A percentile compares a stretch with the other conserved stretches of the same genome.
phyloP scores from a whole-genome alignment of 1,284 basidiomycete genomes.

The Sparassis latifolia region DNA sequence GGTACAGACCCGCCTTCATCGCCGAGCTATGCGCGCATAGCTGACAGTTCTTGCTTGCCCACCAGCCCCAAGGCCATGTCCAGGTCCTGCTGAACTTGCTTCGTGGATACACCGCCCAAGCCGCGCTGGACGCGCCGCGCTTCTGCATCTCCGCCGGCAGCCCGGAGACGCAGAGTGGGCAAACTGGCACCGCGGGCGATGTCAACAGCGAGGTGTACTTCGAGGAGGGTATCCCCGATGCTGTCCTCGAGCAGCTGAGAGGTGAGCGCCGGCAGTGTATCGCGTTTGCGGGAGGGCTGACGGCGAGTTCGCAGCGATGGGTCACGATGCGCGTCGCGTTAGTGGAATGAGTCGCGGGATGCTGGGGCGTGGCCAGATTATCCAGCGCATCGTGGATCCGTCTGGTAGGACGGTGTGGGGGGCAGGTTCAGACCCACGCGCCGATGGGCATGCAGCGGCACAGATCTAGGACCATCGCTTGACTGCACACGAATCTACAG shows the following conservation, averaged over 20 bases:
- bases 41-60: slow-evolving; percentile 64
- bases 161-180: slow-evolving; percentile 52
- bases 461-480: slow-evolving; percentile 53
- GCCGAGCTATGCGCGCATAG: slow-evolving; percentile 93
- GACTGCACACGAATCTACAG: too few relatives aligned
- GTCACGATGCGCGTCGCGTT: slow-evolving; percentile 71
- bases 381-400: slow-evolving; percentile 67
- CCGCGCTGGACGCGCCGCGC: slow-evolving; percentile 87
- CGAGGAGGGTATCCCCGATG: slow-evolving; percentile 73
- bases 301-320: slow-evolving; percentile 56
- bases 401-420: slow-evolving; percentile 77
- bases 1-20: slow-evolving; percentile 52
- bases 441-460: slow-evolving; percentile 83
- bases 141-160: slow-evolving; percentile 89
- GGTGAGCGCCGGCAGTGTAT: slow-evolving; percentile 32
- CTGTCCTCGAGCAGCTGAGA: slow-evolving; percentile 55
- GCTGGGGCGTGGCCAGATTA: slow-evolving; percentile 92
- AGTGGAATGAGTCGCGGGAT: slow-evolving; percentile 58
- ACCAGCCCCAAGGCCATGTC: slow-evolving; percentile 82
- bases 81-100: slow-evolving; percentile 92
- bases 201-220: slow-evolving; percentile 82
- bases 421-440: slow-evolving; percentile 81
- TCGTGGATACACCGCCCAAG: slow-evolving; percentile 79
- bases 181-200: slow-evolving; percentile 49
- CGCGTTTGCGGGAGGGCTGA: background rate